Evolutionary conservation across 768 basidiomycete species (phyloP).

Genomic region (Gautieria morchelliformis): DNA sequence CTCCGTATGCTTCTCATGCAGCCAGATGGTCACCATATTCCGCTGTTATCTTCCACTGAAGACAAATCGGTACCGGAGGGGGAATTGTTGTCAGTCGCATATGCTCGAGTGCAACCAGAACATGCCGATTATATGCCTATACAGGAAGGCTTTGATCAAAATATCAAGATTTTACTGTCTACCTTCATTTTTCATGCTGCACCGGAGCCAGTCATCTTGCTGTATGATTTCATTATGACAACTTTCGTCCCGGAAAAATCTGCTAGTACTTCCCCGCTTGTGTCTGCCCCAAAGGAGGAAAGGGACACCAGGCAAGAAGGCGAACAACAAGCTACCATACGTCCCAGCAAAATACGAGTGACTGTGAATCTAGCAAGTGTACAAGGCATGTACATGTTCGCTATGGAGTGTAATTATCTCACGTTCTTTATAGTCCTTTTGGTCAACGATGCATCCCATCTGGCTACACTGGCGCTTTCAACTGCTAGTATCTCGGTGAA

Average conservation of each 20-base stretch:
- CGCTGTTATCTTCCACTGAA: conserved; percentile 56
- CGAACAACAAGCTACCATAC: conserved; percentile 4
- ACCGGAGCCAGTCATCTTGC: conserved; percentile 79
- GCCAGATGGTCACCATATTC: conserved; percentile 39
- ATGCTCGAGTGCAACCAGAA: conserved; percentile 67
- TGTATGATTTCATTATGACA: conserved; percentile 97
- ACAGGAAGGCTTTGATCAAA: conserved; percentile 83
- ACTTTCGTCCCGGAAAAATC: conserved; percentile 66
- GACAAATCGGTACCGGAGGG: conserved; percentile 31
- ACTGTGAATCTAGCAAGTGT: conserved; percentile 77
- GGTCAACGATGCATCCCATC: conserved; percentile 53
- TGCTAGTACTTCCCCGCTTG: conserved; percentile 5
- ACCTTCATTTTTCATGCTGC: conserved; percentile 84
- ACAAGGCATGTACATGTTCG: conserved; percentile 41
- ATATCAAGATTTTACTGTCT: conserved; percentile 76
- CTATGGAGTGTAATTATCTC: neutral
- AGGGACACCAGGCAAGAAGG: neutral
- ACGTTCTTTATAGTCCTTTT: conserved; percentile 49
- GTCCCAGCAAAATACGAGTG: conserved; percentile 62
- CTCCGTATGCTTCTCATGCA: conserved; percentile 69
- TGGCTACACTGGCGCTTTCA: conserved; percentile 84
- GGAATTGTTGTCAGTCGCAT: conserved; percentile 72
- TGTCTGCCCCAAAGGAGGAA: conserved; percentile 5
- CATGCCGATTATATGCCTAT: conserved; percentile 78
- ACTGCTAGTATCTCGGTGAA: conserved; percentile 82